Evolutionary conservation across 805 yeast species (phyloP).

Genomic region (Yarrowia sp.): DNA sequence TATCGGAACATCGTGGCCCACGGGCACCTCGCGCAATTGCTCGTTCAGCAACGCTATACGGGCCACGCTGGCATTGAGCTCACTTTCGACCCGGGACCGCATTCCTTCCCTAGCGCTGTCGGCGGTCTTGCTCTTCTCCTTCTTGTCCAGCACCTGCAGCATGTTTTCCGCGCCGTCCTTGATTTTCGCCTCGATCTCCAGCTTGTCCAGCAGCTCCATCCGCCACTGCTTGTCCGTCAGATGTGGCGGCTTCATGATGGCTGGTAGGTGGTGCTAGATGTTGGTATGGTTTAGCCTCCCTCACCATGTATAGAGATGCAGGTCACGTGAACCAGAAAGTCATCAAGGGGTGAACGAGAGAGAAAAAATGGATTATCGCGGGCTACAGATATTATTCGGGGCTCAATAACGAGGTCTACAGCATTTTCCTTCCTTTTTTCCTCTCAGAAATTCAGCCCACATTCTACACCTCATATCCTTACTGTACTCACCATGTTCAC

Average conservation of each 20-base stretch:
- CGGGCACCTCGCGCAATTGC: conserved; percentile 31
- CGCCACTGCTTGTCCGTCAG: conserved; percentile 40
- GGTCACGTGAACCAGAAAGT: too few species aligned
- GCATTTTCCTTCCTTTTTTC: too few species aligned
- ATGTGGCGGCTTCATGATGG: conserved; percentile 37
- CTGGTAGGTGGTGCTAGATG: background rate
- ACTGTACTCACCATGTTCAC: too few species aligned
- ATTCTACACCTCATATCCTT: too few species aligned
- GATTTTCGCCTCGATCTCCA: conserved; percentile 51
- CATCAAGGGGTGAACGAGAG: too few species aligned
- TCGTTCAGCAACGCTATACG: conserved; percentile 43
- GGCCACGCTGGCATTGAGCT: conserved; percentile 48
- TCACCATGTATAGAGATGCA: background rate
- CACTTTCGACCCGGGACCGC: conserved; percentile 44
- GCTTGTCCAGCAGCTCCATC: conserved; percentile 47
- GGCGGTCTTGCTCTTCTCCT: conserved; percentile 24
- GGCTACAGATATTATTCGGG: too few species aligned
- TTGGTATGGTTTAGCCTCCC: background rate
- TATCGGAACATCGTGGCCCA: conserved; percentile 23
- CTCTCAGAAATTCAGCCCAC: too few species aligned
- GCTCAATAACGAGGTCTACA: too few species aligned
- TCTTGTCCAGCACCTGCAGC: conserved; percentile 47
- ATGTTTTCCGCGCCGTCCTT: conserved; percentile 52
- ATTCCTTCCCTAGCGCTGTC: conserved; percentile 30
- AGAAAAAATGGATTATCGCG: too few species aligned